These are phyloP conservation scores for Panus rudis DNA, from an alignment of 768 basidiomycete species.

Conservation along the genomic window DNA sequence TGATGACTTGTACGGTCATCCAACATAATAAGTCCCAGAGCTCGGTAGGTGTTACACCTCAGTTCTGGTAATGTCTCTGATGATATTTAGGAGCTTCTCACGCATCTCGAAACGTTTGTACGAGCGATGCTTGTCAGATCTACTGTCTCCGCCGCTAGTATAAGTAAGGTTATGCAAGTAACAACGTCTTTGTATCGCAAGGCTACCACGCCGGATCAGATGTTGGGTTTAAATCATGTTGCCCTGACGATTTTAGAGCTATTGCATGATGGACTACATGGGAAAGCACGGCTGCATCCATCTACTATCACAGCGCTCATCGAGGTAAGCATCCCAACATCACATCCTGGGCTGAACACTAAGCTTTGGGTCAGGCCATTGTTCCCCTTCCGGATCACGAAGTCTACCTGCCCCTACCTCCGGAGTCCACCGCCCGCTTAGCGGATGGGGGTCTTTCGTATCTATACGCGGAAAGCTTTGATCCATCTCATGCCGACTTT, in stretches of 20 bases:
- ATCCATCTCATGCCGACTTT: constrained; percentile 42
- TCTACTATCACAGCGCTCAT: constrained; percentile 14
- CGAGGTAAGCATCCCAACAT: no score
- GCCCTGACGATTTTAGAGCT: constrained; percentile 15
- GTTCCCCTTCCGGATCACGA: no score
- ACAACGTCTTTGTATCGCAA: constrained; percentile 39
- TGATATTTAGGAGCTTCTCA: constrained; percentile 45
- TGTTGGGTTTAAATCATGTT: constrained; percentile 13
- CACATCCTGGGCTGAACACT: no score
- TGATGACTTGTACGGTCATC: constrained; percentile 44
- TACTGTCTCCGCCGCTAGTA: constrained; percentile 32
- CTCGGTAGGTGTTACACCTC: constrained; percentile 33
- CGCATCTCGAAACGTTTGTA: constrained; percentile 53
- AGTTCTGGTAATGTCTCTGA: background rate
- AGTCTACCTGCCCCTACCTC: no score
- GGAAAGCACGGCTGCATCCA: constrained; percentile 13
- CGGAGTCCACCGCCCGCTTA: constrained; percentile 34
- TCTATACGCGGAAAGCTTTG: constrained; percentile 43
- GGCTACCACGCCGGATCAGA: constrained; percentile 9
- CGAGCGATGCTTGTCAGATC: constrained; percentile 47
- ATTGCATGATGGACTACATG: constrained; percentile 14
- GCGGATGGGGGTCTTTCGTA: constrained; percentile 48
- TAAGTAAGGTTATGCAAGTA: constrained; percentile 43
- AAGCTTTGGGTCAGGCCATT: no score
- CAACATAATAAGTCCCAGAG: constrained; percentile 53